Percentiles rank a stretch among this genome's conserved stretches.
Conservation (phyloP, 441 rosid species). For the Pelargonium myrrhifolium region DNA sequence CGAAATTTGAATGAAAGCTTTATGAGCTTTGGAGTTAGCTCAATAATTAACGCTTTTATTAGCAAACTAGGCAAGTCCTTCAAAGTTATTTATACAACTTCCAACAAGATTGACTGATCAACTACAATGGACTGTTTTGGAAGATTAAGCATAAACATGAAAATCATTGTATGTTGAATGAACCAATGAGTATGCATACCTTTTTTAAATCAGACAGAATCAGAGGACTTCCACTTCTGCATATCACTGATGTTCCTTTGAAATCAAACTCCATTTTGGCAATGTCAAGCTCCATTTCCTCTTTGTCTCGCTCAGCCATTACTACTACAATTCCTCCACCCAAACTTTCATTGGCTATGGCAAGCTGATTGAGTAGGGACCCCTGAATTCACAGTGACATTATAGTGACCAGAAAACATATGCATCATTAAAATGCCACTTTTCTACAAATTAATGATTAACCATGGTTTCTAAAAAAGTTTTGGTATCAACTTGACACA, state of each 20-base stretch:
- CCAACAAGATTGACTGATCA: background rate
- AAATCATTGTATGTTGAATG: background rate
- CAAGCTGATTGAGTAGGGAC: conserved; percentile 58
- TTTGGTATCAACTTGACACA: background rate
- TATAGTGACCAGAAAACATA: conserved; percentile 11
- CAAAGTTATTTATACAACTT: background rate
- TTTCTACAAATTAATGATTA: background rate
- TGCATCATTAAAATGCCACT: conserved; percentile 1
- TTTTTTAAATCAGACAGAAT: conserved; percentile 65
- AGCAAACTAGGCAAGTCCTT: background rate
- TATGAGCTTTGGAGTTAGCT: conserved; percentile 1
- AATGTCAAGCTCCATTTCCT: conserved; percentile 78
- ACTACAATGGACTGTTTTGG: no score
- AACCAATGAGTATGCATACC: conserved; percentile 21
- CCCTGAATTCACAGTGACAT: conserved; percentile 36
- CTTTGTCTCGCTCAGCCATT: conserved; percentile 72
- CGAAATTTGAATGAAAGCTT: background rate
- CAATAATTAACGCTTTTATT: background rate
- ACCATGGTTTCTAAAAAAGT: background rate
- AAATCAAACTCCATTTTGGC: conserved; percentile 72
- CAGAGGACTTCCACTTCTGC: conserved; percentile 71
- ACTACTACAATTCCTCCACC: conserved; percentile 68
- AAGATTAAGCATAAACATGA: background rate
- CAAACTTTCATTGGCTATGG: conserved; percentile 65
- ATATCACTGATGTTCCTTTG: conserved; percentile 60